phyloP scores from a whole-genome alignment of 768 basidiomycete genomes.

The Lactarius vividus region DNA sequence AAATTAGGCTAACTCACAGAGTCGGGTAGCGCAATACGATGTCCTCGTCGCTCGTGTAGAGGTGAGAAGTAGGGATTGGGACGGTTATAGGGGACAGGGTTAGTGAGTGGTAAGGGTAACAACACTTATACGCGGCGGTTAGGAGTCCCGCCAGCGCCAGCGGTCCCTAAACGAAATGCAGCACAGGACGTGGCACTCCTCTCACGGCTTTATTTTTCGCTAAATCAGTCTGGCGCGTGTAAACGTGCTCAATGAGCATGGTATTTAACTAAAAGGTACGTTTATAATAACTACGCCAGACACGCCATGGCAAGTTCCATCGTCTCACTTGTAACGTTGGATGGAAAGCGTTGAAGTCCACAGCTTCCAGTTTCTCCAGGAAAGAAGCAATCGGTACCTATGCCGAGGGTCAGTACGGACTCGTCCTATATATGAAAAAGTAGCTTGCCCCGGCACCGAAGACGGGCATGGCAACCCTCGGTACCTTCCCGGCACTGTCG shows the following conservation, averaged over 20 bases:
- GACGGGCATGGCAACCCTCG: slow-evolving; percentile 60
- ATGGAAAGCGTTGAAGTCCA: slow-evolving; percentile 71
- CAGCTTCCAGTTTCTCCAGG: slow-evolving; percentile 62
- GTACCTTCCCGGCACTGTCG: slow-evolving; percentile 50
- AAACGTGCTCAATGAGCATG: slow-evolving; percentile 4
- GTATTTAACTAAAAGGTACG: slow-evolving; percentile 33
- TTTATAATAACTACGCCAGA: slow-evolving; percentile 55
- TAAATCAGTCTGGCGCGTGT: not conserved
- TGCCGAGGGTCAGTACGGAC: slow-evolving; percentile 3
- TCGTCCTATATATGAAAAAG: not conserved
- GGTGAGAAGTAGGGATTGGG: slow-evolving; percentile 10
- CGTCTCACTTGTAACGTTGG: slow-evolving; percentile 60
- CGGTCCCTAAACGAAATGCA: not conserved
- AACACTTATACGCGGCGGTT: not conserved
- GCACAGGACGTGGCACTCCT: slow-evolving; percentile 11
- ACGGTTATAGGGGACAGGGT: slow-evolving; percentile 12
- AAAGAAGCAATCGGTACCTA: slow-evolving; percentile 69
- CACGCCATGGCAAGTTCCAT: slow-evolving; percentile 76
- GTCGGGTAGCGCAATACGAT: slow-evolving; percentile 1
- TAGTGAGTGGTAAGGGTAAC: slow-evolving; percentile 18
- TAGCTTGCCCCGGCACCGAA: slow-evolving; percentile 68
- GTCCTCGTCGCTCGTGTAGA: slow-evolving; percentile 17
- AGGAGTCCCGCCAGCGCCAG: slow-evolving; percentile 7
- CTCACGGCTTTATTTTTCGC: not conserved
- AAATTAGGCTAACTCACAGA: not conserved